Base-by-base conservation (phyloP, 768 basidiomycete genomes). In the Suillus alpinus region DNA sequence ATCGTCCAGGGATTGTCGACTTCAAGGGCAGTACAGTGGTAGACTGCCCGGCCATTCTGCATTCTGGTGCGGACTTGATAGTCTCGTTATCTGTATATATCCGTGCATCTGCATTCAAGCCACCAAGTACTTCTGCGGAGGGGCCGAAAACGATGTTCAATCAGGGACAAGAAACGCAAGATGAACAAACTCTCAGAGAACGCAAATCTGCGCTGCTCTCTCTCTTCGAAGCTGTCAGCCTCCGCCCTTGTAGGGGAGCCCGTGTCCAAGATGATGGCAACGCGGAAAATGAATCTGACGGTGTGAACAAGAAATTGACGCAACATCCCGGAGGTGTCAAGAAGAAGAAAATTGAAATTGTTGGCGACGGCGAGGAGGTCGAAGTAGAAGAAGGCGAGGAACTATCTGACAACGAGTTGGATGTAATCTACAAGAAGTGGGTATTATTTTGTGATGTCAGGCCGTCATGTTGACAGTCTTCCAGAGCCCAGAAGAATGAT, bases 311-410 rank as follows among this genome's bases (percentile, higher is more conserved):
- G 61, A 76, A 77, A 34, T 69, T 81, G 39, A 50, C 59, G 63
- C 77, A 68, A 67, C 79, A 66, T 59, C 73, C 67, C 8, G 68
- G 77, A 52, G 65, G 64, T 32, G 60, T 67, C 65, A 81, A 74
- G 82, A 78, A 67, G 72, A 77, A 67, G 9, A 79, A 74, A 59
- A 88, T 78, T 8, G 90, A 92, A 69, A 80, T 89, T n/a, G 84
- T 90, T 1, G 89, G 89, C 2, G 88, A 92, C 62, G 88, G 85
- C 3, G 92, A 92, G 71, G 91, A 90, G 65, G 86, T 89, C 6
- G 92, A 92, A 66, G 88, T 90, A 13, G 94, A 94, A 60, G 88
- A 94, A 59, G 86, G 81, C 2, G 92, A 94, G 69, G 90, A 92
- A 61, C 76, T 96, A 51, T 85, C 86, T 8, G 88, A 91, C 62